Percentiles rank a stretch among this genome's conserved stretches.
Evolutionary conservation across 306 rosid species (phyloP).

Genomic region (Quercus cerris): DNA sequence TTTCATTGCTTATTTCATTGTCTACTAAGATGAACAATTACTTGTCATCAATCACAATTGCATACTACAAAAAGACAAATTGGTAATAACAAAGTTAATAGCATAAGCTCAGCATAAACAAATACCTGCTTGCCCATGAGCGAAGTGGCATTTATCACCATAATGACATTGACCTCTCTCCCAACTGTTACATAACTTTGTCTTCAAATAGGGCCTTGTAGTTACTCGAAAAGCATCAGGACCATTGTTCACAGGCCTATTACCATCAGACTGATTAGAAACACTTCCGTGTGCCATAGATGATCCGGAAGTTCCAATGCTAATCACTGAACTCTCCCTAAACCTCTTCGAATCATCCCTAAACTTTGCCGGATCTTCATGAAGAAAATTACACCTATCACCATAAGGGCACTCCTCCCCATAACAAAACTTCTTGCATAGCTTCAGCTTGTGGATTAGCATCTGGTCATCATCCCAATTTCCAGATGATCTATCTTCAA

Average conservation of each 20-base stretch:
- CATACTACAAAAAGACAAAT: not conserved
- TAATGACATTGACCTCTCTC: constrained; percentile 77
- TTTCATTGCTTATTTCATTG: not conserved
- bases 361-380: constrained; percentile 79
- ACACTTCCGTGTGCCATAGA: constrained; percentile 39
- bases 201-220: constrained; percentile 68
- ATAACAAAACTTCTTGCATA: constrained; percentile 84
- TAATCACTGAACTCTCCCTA: constrained; percentile 75
- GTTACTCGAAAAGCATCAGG: constrained; percentile 32
- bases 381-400: constrained; percentile 84
- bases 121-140: constrained; percentile 88
- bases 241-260: constrained; percentile 29
- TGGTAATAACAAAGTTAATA: constrained; percentile 7
- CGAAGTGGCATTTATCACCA: constrained; percentile 82
- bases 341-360: constrained; percentile 63
- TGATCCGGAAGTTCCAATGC: constrained; percentile 63
- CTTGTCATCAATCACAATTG: not conserved
- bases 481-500: constrained; percentile 41
- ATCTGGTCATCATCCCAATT: constrained; percentile 86
- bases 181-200: constrained; percentile 76
- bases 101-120: constrained; percentile 1
- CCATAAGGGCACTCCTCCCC: constrained; percentile 97
- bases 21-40: not conserved
- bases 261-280: constrained; percentile 38
- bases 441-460: constrained; percentile 86